A percentile compares a stretch with the other conserved stretches of the same genome.
phyloP scores from a whole-genome alignment of 176 grass and related monocot species.

The Oryza brachyantha region DNA sequence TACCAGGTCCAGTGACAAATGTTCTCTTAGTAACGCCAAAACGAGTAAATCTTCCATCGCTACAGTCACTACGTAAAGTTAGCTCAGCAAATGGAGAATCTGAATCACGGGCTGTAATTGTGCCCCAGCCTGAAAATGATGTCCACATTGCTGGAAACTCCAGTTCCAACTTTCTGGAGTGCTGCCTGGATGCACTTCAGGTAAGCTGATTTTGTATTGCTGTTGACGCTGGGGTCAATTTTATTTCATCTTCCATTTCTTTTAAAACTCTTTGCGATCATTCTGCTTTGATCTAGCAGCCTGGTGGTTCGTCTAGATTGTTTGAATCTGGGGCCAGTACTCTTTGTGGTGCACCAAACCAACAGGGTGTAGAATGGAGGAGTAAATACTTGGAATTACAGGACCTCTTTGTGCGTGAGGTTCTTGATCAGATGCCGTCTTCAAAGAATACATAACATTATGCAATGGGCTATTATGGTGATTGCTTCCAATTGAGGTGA shows the following conservation, averaged over 20 bases:
- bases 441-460: constrained; percentile 1
- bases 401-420: constrained; percentile 46
- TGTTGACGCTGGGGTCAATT: not conserved
- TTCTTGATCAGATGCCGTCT: constrained; percentile 21
- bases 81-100: constrained; percentile 41
- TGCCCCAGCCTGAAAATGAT: constrained; percentile 37
- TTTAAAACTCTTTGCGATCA: not conserved
- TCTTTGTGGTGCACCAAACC: constrained; percentile 13
- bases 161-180: constrained; percentile 36
- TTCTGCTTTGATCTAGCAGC: constrained; percentile 31
- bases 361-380: constrained; percentile 45
- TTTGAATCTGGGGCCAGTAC: constrained; percentile 13
- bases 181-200: constrained; percentile 44
- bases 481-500: constrained; percentile 20
- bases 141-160: constrained; percentile 28
- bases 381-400: constrained; percentile 52
- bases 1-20: constrained; percentile 61
- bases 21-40: constrained; percentile 53
- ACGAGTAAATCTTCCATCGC: constrained; percentile 30
- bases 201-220: constrained; percentile 31
- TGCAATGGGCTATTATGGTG: not conserved
- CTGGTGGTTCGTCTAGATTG: constrained; percentile 10
- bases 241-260: not conserved
- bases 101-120: constrained; percentile 27
- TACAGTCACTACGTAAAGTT: constrained; percentile 56